These are phyloP conservation scores for Neurospora hispaniola DNA, from an alignment of 495 filamentous ascomycete genomes.

Conservation along the genomic window DNA sequence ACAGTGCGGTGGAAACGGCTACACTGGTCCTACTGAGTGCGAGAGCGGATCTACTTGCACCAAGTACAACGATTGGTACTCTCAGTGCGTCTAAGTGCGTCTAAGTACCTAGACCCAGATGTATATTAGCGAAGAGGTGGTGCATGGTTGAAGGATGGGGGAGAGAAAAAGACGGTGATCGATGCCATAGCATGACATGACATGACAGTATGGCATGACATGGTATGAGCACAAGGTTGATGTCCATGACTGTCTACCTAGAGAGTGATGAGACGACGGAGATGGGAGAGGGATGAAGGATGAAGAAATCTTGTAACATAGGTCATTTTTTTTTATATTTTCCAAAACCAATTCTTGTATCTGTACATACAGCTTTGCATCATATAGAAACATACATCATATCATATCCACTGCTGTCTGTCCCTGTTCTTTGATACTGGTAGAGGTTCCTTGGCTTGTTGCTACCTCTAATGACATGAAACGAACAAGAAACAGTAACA, in stretches of 20 bases:
- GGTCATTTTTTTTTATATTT: background rate
- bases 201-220: too few species aligned
- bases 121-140: background rate
- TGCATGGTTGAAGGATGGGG: background rate
- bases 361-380: background rate
- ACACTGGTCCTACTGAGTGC: conserved; percentile 37
- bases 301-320: background rate
- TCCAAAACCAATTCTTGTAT: background rate
- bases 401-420: background rate
- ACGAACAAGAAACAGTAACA: too few species aligned
- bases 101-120: too few species aligned
- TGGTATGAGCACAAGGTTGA: background rate
- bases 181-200: background rate
- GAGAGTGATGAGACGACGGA: too few species aligned
- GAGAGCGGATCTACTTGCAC: conserved; percentile 36
- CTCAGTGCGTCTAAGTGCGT: background rate
- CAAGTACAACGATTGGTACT: conserved; percentile 36
- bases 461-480: too few species aligned
- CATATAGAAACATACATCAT: background rate
- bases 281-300: background rate
- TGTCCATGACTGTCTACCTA: background rate
- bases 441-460: background rate
- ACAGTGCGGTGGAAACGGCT: conserved; percentile 43
- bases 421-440: background rate
- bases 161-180: background rate